phyloP scores from a whole-genome alignment of 768 basidiomycete species.

The Polyporus arcularius region DNA sequence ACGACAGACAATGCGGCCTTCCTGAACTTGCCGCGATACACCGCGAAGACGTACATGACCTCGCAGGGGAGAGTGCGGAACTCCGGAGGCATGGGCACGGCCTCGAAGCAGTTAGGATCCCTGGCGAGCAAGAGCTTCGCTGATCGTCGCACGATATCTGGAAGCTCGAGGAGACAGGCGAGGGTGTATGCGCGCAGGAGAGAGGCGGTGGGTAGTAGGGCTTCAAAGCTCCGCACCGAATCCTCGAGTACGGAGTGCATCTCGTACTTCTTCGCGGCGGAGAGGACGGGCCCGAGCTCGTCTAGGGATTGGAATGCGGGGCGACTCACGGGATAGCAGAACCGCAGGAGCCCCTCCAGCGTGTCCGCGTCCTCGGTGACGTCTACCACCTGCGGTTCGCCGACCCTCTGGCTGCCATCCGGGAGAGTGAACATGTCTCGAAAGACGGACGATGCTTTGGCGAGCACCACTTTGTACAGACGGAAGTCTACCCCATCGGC shows the following conservation, averaged over 20 bases:
- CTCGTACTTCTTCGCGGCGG: conserved; percentile 24
- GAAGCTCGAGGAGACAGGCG: background rate
- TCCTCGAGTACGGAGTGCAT: conserved; percentile 5
- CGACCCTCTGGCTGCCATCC: conserved; percentile 6
- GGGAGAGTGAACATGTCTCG: conserved; percentile 32
- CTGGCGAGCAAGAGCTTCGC: background rate
- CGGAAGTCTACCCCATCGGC: conserved; percentile 45
- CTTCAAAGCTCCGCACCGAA: background rate
- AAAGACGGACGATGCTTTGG: conserved; percentile 44
- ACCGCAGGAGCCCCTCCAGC: conserved; percentile 12
- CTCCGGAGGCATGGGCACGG: background rate
- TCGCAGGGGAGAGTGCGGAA: background rate
- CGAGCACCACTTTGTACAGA: conserved; percentile 44
- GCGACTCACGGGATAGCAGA: conserved; percentile 16
- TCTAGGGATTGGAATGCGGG: background rate
- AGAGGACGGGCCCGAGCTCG: conserved; percentile 5
- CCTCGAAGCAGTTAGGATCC: background rate
- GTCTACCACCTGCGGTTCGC: background rate
- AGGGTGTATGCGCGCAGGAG: conserved; percentile 8
- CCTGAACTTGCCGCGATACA: background rate
- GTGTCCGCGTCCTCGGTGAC: conserved; percentile 20
- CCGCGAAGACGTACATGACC: background rate
- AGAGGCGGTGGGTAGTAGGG: background rate
- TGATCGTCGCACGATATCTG: background rate
- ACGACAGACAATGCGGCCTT: background rate